Conservation (phyloP, 805 yeast species). For the Groenewaldozyma tartarivorans region DNA sequence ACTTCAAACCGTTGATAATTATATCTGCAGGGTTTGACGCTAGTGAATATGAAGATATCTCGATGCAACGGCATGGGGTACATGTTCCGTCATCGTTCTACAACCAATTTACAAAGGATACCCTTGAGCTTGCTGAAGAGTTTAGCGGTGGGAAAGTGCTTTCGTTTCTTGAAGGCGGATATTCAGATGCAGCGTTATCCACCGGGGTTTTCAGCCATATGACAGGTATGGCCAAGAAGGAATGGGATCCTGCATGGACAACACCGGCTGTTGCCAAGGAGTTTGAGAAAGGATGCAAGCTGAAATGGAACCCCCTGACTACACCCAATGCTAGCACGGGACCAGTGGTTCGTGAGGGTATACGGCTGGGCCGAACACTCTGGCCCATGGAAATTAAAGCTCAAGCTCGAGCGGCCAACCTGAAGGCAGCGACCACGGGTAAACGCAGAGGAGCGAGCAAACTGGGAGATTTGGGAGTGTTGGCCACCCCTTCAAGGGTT, state of each 20-base stretch:
- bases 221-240: conserved; percentile 51
- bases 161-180: conserved; percentile 77
- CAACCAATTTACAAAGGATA: conserved; percentile 61
- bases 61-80: conserved; percentile 78
- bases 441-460: conserved; percentile 4
- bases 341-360: conserved; percentile 22
- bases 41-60: conserved; percentile 68
- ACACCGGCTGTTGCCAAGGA: conserved; percentile 52
- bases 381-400: conserved; percentile 18
- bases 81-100: conserved; percentile 77
- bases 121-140: conserved; percentile 55
- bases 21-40: conserved; percentile 87
- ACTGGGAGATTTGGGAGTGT: neutral
- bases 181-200: conserved; percentile 69
- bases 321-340: neutral
- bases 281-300: conserved; percentile 57
- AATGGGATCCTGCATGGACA: conserved; percentile 62
- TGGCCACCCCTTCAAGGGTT: conserved; percentile 18
- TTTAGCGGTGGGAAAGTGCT: conserved; percentile 53
- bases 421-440: conserved; percentile 15
- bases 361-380: conserved; percentile 24
- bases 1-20: conserved; percentile 51
- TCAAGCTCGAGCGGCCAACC: conserved; percentile 10
- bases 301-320: conserved; percentile 38
- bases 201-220: conserved; percentile 76